Conservation (phyloP, 768 basidiomycete genomes). For the Pleurotus pulmonarius region DNA sequence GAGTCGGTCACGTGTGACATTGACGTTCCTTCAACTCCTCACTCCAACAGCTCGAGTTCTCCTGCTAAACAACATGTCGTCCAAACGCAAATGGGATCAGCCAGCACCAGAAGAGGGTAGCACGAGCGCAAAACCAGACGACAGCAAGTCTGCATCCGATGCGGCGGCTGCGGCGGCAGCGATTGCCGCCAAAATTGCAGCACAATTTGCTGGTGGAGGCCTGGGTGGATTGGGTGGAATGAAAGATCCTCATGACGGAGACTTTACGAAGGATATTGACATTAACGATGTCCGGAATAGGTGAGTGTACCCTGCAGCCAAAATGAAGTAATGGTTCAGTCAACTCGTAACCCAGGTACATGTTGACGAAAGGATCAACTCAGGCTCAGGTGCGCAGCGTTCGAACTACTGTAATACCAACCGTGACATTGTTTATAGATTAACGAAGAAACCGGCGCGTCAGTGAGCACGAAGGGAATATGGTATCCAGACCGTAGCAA, state of each 20-base stretch:
- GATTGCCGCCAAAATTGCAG: slow-evolving; percentile 94
- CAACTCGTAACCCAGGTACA: not conserved
- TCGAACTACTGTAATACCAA: no score
- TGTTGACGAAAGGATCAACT: slow-evolving; percentile 3
- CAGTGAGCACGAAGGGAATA: slow-evolving; percentile 87
- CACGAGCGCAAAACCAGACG: slow-evolving; percentile 40
- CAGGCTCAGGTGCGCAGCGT: not conserved
- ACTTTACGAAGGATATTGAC: slow-evolving; percentile 88
- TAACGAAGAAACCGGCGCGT: slow-evolving; percentile 87
- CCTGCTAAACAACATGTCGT: slow-evolving; percentile 41
- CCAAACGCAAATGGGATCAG: slow-evolving; percentile 83
- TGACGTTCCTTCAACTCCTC: no score
- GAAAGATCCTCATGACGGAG: slow-evolving; percentile 71
- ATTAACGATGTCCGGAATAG: slow-evolving; percentile 96
- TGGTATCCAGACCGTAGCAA: slow-evolving; percentile 95
- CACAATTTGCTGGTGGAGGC: slow-evolving; percentile 60
- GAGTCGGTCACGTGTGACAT: no score
- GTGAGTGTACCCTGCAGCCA: slow-evolving; percentile 48
- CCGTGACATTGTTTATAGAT: slow-evolving; percentile 49
- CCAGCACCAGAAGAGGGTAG: slow-evolving; percentile 48
- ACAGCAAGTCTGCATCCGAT: slow-evolving; percentile 59
- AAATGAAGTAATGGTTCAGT: no score
- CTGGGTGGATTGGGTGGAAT: slow-evolving; percentile 37
- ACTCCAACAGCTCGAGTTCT: no score
- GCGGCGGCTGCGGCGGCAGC: slow-evolving; percentile 72